phyloP scores from a whole-genome alignment of 169 alveolate genomes.

The Cryptosporidium canis region DNA sequence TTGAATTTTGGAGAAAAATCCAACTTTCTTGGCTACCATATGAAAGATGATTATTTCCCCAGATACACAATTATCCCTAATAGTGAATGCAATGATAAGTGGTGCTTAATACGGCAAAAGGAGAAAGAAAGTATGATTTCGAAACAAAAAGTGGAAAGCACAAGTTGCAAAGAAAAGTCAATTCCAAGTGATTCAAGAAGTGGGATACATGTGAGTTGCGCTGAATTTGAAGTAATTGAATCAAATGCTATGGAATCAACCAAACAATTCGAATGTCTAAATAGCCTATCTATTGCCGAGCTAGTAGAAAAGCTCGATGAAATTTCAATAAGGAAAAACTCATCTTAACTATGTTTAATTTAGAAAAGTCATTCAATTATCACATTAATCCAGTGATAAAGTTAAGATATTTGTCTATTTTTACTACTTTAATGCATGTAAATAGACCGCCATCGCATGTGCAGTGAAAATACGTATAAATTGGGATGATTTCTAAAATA shows the following conservation, averaged over 20 bases:
- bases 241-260: not conserved
- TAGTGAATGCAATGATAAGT: constrained; percentile 88
- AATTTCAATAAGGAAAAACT: not conserved
- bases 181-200: not conserved
- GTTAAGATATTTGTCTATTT: not conserved
- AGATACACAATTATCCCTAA: constrained; percentile 87
- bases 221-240: not conserved
- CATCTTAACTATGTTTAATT: too few species aligned
- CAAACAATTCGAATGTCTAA: not conserved
- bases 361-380: not conserved
- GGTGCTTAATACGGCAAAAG: constrained; percentile 82
- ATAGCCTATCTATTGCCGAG: not conserved
- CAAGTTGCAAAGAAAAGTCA: constrained; percentile 37
- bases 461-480: constrained; percentile 18
- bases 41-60: constrained; percentile 90
- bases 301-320: not conserved
- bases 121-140: constrained; percentile 66
- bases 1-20: constrained; percentile 91
- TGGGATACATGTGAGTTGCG: not conserved
- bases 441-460: not conserved
- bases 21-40: constrained; percentile 89
- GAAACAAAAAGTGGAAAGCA: not conserved
- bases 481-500: not conserved
- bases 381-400: not conserved
- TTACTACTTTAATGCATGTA: constrained; percentile 2